Evolutionary conservation across 2,329 filamentous ascomycete species (phyloP).

Genomic region (Pestalotiopsis fici): DNA sequence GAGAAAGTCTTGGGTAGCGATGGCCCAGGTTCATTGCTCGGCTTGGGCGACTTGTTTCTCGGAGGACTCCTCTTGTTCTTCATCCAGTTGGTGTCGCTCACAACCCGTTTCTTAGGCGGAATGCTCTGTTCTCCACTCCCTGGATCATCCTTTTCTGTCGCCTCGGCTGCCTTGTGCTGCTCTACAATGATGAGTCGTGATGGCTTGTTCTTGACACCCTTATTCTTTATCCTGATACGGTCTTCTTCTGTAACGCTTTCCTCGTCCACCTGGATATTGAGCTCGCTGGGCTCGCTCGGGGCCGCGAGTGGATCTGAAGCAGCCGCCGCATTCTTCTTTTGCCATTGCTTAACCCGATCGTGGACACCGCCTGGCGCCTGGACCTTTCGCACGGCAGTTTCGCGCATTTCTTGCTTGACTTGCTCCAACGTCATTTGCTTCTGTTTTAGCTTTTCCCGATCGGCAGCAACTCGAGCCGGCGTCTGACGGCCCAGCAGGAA

Average conservation of each 20-base stretch:
- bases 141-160: slow-evolving; percentile 32
- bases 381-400: slow-evolving; percentile 58
- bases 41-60: slow-evolving; percentile 40
- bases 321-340: slow-evolving; percentile 72
- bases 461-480: slow-evolving; percentile 54
- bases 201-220: slow-evolving; percentile 42
- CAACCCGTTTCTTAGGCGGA: slow-evolving; percentile 85
- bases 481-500: slow-evolving; percentile 35
- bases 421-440: slow-evolving; percentile 61
- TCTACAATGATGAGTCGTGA: slow-evolving; percentile 30
- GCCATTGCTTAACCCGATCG: slow-evolving; percentile 83
- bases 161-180: slow-evolving; percentile 25
- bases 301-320: slow-evolving; percentile 55
- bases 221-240: slow-evolving; percentile 56
- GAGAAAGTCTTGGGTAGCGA: slow-evolving; percentile 62
- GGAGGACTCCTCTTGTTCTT: slow-evolving; percentile 54
- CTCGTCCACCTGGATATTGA: slow-evolving; percentile 61
- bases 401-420: slow-evolving; percentile 60
- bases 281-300: slow-evolving; percentile 60
- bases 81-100: slow-evolving; percentile 92
- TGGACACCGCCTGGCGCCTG: slow-evolving; percentile 69
- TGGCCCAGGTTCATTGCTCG: slow-evolving; percentile 32
- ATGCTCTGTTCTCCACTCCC: slow-evolving; percentile 46
- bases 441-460: slow-evolving; percentile 37
- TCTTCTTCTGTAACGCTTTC: slow-evolving; percentile 64